These are phyloP conservation scores for Pythium volutum DNA, from an alignment of 352 stramenopile genomes.

Conservation along the genomic window DNA sequence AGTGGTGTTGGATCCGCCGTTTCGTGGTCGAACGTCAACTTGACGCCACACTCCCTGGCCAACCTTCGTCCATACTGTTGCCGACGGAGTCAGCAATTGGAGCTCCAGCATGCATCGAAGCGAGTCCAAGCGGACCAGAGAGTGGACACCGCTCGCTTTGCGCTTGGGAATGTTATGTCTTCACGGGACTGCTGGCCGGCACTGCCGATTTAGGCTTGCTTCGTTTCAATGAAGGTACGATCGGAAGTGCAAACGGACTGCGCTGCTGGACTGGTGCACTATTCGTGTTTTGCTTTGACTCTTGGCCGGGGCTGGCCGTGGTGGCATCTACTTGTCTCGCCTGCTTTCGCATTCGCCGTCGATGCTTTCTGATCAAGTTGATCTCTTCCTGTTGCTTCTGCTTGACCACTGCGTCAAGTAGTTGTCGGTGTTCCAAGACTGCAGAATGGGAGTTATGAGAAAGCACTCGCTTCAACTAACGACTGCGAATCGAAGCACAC, in stretches of 20 bases:
- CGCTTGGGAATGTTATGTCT: not conserved
- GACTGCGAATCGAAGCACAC: not conserved
- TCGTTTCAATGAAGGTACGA: slow-evolving; percentile 15
- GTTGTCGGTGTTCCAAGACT: slow-evolving; percentile 36
- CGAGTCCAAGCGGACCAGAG: not conserved
- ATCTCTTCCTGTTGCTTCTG: slow-evolving; percentile 41
- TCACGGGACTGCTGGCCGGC: not conserved
- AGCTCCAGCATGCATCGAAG: not conserved
- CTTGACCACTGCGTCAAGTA: slow-evolving; percentile 30
- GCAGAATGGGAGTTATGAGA: not conserved
- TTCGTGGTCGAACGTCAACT: slow-evolving; percentile 1
- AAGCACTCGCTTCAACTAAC: not conserved
- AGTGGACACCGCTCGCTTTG: not conserved
- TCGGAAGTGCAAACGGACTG: slow-evolving; percentile 17
- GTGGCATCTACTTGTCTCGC: not conserved
- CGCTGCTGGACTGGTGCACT: not conserved
- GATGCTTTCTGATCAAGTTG: slow-evolving; percentile 24
- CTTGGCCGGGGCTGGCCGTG: not conserved
- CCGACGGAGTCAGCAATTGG: slow-evolving; percentile 3
- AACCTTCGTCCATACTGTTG: slow-evolving; percentile 14
- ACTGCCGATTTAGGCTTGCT: not conserved
- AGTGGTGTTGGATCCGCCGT: not conserved
- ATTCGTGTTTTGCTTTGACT: not conserved
- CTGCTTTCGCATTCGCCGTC: slow-evolving; percentile 11
- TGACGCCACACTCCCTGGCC: slow-evolving; percentile 9